These are phyloP conservation scores for Plasmodium coatneyi DNA, from an alignment of 169 alveolate species.

Conservation along the genomic window DNA sequence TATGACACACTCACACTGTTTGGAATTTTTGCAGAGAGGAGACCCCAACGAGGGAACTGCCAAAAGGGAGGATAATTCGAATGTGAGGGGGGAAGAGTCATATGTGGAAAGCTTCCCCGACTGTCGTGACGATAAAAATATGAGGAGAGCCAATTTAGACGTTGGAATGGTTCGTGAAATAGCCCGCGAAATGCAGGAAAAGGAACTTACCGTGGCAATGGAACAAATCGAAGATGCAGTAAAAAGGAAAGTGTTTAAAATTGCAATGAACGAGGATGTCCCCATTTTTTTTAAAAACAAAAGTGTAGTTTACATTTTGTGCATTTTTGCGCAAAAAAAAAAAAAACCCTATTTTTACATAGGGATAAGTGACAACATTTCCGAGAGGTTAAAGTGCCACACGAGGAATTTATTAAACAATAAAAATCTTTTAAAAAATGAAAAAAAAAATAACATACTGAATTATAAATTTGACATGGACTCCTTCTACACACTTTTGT, in stretches of 20 bases:
- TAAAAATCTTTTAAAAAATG: conserved; percentile 70
- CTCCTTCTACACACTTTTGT: conserved; percentile 52
- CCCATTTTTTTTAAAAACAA: conserved; percentile 73
- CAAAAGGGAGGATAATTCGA: background rate
- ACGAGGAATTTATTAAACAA: conserved; percentile 66
- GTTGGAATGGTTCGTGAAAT: background rate
- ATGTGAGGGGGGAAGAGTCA: background rate
- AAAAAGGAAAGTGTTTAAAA: conserved; percentile 20
- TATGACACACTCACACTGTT: background rate
- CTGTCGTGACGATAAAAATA: background rate
- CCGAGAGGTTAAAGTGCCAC: conserved; percentile 68
- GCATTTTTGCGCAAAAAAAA: conserved; percentile 30
- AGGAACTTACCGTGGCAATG: conserved; percentile 13
- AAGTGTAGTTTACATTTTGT: conserved; percentile 70
- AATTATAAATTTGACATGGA: conserved; percentile 51
- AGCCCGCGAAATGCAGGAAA: conserved; percentile 3
- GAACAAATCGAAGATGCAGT: conserved; percentile 36
- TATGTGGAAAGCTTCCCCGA: background rate
- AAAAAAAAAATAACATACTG: conserved; percentile 39
- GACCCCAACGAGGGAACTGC: background rate
- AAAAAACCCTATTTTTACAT: conserved; percentile 67
- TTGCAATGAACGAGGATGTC: conserved; percentile 66
- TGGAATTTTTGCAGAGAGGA: background rate
- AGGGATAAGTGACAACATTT: conserved; percentile 75
- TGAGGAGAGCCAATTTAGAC: background rate